Evolutionary conservation across 768 basidiomycete species (phyloP).

Genomic region (Suillus tomentosus): DNA sequence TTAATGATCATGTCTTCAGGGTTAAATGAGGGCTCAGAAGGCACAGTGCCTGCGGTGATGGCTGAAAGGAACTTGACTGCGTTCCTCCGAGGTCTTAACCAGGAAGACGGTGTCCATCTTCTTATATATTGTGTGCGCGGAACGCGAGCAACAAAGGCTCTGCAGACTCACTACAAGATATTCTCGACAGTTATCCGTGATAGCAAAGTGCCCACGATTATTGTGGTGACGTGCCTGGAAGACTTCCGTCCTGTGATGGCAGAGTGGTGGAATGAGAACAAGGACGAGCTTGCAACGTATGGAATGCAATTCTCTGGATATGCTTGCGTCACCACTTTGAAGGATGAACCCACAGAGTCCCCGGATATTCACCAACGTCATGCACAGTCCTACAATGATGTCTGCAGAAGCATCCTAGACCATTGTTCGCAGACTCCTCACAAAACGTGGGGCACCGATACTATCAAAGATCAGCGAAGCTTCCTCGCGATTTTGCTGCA

Average conservation of each 20-base stretch:
- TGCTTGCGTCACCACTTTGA: conserved; percentile 36
- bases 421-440: conserved; percentile 3
- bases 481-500: not conserved
- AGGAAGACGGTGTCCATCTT: conserved; percentile 30
- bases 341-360: not conserved
- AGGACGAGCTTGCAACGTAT: conserved; percentile 22
- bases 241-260: conserved; percentile 21
- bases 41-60: conserved; percentile 8
- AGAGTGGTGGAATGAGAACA: conserved; percentile 36
- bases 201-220: conserved; percentile 22
- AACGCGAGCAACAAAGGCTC: conserved; percentile 26
- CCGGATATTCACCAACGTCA: conserved; percentile 3
- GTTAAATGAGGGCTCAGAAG: conserved; percentile 19
- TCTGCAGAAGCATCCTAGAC: not conserved
- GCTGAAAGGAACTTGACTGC: conserved; percentile 12
- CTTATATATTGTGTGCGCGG: conserved; percentile 35
- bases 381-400: conserved; percentile 3
- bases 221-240: conserved; percentile 24
- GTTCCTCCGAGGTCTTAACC: conserved; percentile 29
- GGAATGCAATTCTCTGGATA: conserved; percentile 32
- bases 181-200: conserved; percentile 31
- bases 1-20: conserved; percentile 28
- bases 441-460: not conserved
- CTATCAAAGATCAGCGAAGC: conserved; percentile 3
- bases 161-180: conserved; percentile 28